These are phyloP conservation scores for Ogataea saltuana DNA, from an alignment of 805 yeast genomes.

Conservation along the genomic window DNA sequence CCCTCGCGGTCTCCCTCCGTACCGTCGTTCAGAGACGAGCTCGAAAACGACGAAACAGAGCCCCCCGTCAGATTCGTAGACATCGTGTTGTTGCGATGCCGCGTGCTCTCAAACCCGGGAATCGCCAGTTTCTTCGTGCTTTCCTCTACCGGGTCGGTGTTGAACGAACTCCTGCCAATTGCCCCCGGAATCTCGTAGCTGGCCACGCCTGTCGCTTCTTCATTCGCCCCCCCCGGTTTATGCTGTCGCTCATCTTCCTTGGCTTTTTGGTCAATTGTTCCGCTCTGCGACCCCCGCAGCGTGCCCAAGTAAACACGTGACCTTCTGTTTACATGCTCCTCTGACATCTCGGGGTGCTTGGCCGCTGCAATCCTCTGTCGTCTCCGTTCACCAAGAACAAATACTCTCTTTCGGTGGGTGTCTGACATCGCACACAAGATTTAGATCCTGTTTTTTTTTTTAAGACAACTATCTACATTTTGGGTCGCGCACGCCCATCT, in stretches of 20 bases:
- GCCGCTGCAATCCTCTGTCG: no score
- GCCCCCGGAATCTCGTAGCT: not conserved
- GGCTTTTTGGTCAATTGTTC: not conserved
- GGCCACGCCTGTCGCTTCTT: not conserved
- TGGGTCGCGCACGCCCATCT: not conserved
- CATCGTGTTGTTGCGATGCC: constrained; percentile 28
- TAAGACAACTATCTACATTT: not conserved
- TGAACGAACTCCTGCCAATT: no score
- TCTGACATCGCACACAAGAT: not conserved
- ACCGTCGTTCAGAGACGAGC: constrained; percentile 18
- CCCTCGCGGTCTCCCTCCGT: constrained; percentile 7
- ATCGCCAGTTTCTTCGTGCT: constrained; percentile 18
- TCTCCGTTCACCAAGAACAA: no score
- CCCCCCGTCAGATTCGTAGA: constrained; percentile 21
- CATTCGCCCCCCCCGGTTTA: not conserved
- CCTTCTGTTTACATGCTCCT: not conserved
- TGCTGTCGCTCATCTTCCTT: not conserved
- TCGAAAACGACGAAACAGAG: constrained; percentile 18
- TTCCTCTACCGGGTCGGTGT: constrained; percentile 16
- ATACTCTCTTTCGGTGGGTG: no score
- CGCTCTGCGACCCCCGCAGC: not conserved
- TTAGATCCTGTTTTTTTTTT: not conserved
- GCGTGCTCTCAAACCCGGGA: constrained; percentile 27
- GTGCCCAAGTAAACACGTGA: not conserved
- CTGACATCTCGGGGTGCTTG: not conserved